These are phyloP conservation scores for Calonectria hongkongensis DNA, from an alignment of 2,329 filamentous ascomycete species.

Conservation along the genomic window DNA sequence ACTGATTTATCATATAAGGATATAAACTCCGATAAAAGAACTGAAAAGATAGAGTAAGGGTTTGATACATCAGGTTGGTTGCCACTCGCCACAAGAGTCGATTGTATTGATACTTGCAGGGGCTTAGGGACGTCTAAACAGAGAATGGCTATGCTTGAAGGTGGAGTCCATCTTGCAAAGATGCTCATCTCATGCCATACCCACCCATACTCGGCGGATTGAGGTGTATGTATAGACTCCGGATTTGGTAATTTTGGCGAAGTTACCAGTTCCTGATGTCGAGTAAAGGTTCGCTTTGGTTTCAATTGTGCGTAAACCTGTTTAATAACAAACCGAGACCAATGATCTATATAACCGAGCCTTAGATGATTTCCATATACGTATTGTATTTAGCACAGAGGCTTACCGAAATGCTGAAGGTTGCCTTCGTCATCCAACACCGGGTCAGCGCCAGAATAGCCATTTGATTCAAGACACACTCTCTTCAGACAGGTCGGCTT, in stretches of 20 bases:
- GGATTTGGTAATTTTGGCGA: not conserved
- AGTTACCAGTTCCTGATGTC: not conserved
- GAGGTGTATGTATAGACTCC: not conserved
- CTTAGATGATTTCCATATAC: no score
- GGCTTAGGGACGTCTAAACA: not conserved
- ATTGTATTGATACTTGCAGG: not conserved
- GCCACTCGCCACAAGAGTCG: not conserved
- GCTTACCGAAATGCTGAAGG: not conserved
- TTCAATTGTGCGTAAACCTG: not conserved
- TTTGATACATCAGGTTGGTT: not conserved
- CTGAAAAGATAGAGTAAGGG: not conserved
- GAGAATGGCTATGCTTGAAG: not conserved
- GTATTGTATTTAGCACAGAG: not conserved
- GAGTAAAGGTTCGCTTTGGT: not conserved
- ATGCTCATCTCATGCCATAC: not conserved
- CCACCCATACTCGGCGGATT: not conserved
- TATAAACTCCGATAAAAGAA: not conserved
- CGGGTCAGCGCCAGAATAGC: not conserved
- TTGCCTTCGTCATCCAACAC: not conserved
- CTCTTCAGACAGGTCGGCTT: not conserved
- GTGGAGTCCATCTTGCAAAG: not conserved
- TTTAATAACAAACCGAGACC: not conserved
- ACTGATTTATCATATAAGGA: not conserved
- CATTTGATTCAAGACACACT: slow-evolving; percentile 2
- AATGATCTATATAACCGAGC: not conserved